Percentiles rank a stretch among this genome's conserved stretches.
These are phyloP conservation scores for Dryas drummondii DNA, from an alignment of 306 rosid species.

Conservation along the genomic window DNA sequence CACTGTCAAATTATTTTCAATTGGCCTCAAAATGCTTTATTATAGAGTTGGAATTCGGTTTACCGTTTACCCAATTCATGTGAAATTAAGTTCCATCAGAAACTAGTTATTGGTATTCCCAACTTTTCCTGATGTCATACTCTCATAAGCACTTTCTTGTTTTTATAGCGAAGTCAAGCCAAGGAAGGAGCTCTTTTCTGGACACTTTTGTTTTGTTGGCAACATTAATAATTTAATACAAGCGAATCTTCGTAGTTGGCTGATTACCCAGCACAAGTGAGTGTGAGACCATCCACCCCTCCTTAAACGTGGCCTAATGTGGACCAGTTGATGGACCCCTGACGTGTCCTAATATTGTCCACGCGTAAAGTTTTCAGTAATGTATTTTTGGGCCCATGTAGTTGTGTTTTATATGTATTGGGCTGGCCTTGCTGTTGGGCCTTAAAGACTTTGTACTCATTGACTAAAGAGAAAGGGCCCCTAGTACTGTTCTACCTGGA, in stretches of 20 bases:
- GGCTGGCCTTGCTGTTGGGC: no score
- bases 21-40: no score
- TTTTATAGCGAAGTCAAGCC: background rate
- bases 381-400: no score
- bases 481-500: no score
- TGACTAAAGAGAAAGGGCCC: no score
- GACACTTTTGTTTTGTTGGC: background rate
- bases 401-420: no score
- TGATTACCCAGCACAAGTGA: background rate
- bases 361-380: background rate
- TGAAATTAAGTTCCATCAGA: background rate
- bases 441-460: no score
- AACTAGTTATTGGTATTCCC: background rate
- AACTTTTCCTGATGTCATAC: background rate
- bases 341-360: constrained; percentile 33
- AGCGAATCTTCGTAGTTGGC: background rate
- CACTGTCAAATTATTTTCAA: background rate
- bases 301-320: background rate
- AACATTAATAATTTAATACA: background rate
- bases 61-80: no score
- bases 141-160: background rate
- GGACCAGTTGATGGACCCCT: constrained; percentile 6
- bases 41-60: no score
- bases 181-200: background rate
- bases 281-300: background rate